phyloP scores from a whole-genome alignment of 176 grass and related monocot genomes.

The Saccharum officinarum region DNA sequence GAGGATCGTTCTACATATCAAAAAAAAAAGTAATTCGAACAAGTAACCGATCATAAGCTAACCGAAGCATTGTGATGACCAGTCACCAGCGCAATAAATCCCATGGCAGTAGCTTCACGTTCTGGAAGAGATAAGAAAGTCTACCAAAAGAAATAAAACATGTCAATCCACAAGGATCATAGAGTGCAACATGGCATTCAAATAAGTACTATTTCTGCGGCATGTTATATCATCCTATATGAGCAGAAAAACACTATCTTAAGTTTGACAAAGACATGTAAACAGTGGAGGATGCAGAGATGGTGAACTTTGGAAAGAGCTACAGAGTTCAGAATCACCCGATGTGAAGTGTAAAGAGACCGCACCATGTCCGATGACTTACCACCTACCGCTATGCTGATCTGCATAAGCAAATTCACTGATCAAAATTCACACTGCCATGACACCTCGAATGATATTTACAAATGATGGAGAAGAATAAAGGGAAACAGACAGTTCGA shows the following conservation, averaged over 20 bases:
- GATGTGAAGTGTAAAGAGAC: slow-evolving; percentile 50
- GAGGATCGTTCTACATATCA: neutral
- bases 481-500: neutral
- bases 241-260: slow-evolving; percentile 23
- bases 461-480: neutral
- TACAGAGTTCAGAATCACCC: slow-evolving; percentile 39
- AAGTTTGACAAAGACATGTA: neutral
- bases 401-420: slow-evolving; percentile 34
- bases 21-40: slow-evolving; percentile 6
- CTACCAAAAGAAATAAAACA: slow-evolving; percentile 46
- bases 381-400: slow-evolving; percentile 30
- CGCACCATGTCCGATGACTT: slow-evolving; percentile 45
- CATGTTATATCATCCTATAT: neutral
- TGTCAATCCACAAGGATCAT: slow-evolving; percentile 12
- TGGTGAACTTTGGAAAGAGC: slow-evolving; percentile 16
- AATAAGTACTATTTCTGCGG: neutral
- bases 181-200: neutral
- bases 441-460: neutral
- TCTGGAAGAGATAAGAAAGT: slow-evolving; percentile 79
- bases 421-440: slow-evolving; percentile 4
- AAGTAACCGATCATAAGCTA: slow-evolving; percentile 28
- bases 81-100: slow-evolving; percentile 64
- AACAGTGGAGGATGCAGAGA: slow-evolving; percentile 3
- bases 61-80: slow-evolving; percentile 57
- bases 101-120: slow-evolving; percentile 52